Base-by-base conservation (phyloP, 768 basidiomycete genomes). In the Pisolithus orientalis region DNA sequence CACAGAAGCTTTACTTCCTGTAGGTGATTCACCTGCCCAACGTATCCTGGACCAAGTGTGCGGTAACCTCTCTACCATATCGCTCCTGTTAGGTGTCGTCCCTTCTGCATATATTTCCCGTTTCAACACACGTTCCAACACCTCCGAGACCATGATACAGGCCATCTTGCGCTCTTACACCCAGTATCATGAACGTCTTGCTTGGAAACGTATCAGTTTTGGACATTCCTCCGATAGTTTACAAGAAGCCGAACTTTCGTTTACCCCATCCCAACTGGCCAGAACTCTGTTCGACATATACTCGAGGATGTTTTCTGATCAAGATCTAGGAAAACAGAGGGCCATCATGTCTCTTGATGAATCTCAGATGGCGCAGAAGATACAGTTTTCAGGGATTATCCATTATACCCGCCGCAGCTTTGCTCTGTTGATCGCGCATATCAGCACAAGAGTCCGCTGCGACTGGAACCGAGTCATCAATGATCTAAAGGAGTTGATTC, bases 321-420 rank as follows among this genome's bases (percentile, higher is more conserved):
- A 69, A 31, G 57, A 66, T 24, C 24, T 59, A 38, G n/a, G 39
- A 13, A 50, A 53, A 40, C 53, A 49, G 25, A 4, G 59, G 13
- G 46, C 53, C 31, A 14, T 9, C 44, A 7, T 49, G 54, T 38
- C 6, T 46, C 4, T 60, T 54, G 6, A 2, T 17, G 7, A 38
- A 4, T 4, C 24, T 14, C 27, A 13, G 3, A 14, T 16, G 17
- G 6, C 5, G 34, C 56, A 44, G 16, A 49, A 47, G 8, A 0
- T 57, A 9, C 38, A 40, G 1, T 53, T 53, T 14, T 57, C 62
- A 7, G 59, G 52, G 32, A 52, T 69, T 27, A 28, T 73, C 21
- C 77, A 78, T 53, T 82, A 84, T 56, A 70, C 63, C 7, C 73
- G 82, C 13, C 67, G 67, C 34, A 75, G 72, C 32, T 81, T 83